These are phyloP conservation scores for Drosera capensis DNA, from an alignment of 148 eudicot species.

Conservation along the genomic window DNA sequence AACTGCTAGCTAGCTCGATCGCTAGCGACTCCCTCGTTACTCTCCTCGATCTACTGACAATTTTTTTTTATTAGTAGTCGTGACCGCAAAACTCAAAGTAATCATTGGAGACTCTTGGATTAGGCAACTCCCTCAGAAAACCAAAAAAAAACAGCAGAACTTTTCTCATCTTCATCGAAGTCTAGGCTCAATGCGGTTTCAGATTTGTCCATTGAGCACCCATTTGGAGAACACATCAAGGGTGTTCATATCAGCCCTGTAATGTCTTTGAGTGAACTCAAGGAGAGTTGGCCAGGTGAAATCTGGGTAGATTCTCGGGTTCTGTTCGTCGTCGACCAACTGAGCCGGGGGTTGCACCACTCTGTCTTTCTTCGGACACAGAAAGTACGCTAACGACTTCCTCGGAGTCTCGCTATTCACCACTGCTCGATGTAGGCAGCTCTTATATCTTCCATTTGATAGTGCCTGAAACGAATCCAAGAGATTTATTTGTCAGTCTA, in stretches of 20 bases:
- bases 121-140: no score
- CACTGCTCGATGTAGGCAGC: constrained; percentile 52
- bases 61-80: no score
- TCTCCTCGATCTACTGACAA: no score
- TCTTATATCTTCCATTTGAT: constrained; percentile 46
- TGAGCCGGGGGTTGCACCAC: constrained; percentile 40
- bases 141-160: no score
- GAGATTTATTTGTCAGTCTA: neutral
- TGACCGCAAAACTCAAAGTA: no score
- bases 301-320: constrained; percentile 43
- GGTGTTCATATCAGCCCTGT: constrained; percentile 52
- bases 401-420: constrained; percentile 41
- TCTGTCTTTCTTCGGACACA: constrained; percentile 46
- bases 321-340: constrained; percentile 25
- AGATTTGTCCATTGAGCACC: constrained; percentile 12
- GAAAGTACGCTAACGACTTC: constrained; percentile 51
- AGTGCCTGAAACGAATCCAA: constrained; percentile 26
- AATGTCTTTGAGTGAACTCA: constrained; percentile 45
- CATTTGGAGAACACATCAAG: constrained; percentile 35
- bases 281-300: constrained; percentile 41
- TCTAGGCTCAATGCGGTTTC: no score
- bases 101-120: no score
- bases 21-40: no score
- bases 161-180: no score
- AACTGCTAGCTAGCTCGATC: no score